Evolutionary conservation across 805 yeast genomes (phyloP), one percentile per base, ranked within the genome.

Genomic region (Naumovozyma castellii): DNA sequence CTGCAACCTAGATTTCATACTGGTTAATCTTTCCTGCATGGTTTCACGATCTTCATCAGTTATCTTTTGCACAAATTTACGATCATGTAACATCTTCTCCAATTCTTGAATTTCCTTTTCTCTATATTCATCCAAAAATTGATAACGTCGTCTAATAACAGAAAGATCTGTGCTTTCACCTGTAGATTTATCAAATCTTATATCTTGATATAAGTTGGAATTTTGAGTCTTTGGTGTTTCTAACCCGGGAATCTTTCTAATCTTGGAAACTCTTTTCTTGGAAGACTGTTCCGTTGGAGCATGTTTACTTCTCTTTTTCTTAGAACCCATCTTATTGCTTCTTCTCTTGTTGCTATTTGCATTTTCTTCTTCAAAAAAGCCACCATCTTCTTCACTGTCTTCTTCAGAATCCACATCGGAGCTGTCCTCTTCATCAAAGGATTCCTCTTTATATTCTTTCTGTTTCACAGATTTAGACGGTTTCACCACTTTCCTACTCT

Each of bases 101-200:
- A 90, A 69, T 33, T 78, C 75, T 2, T 62, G 48, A 30, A 92
- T 69, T 57, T 92, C 98, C 6, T 68, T 60, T 47, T 79, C 69
- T 58, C 97, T 72, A 59, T 92, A 92, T 31, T 82, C 87, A 59
- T 87, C 95, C 42, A 92, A 64, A 56, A 92, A 92, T 34, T 76
- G 72, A 64, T 92, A 92, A 53, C 90, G 80, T 52, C 77, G 75
- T 44, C 97, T 69, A 14, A 84, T 73, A 43, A 71, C 68, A 25
- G 68, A 65, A 43, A 74, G 63, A 56, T 88, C 90, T 49, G 82
- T 82, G 1, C 92, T 84, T 50, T 77, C 81, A 42, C 97, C 97
- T 46, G 77, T 76, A 0, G 95, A 87, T 2, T 90, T 73, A 60
- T 92, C 96, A 58, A 92, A 92, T 49, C 98, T 71, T 27, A 94